Evolutionary conservation across 1,284 basidiomycete species (phyloP).

Genomic region (Megacollybia platyphylla): DNA sequence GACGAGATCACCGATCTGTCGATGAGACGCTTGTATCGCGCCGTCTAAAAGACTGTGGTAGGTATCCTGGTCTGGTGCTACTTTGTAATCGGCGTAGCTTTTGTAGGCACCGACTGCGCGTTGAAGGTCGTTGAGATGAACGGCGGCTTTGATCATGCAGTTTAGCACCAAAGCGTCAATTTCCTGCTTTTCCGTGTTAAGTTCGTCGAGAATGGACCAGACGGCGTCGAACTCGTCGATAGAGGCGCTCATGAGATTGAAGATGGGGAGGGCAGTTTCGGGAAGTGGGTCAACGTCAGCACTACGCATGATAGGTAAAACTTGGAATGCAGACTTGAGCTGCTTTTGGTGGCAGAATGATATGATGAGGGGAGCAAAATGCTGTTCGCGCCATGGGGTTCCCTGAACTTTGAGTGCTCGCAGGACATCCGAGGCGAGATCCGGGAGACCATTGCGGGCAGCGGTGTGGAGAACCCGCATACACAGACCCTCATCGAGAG

Average conservation of each 20-base stretch:
- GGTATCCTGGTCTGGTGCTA: conserved; percentile 48
- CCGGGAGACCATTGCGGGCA: conserved; percentile 54
- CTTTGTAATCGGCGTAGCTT: conserved; percentile 38
- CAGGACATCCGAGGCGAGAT: conserved; percentile 57
- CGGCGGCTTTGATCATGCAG: conserved; percentile 51
- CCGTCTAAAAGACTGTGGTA: conserved; percentile 62
- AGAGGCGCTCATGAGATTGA: conserved; percentile 31
- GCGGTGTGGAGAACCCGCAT: conserved; percentile 60
- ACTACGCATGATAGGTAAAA: conserved; percentile 42
- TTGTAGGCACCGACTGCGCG: conserved; percentile 71
- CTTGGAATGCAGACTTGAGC: conserved; percentile 44
- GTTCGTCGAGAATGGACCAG: conserved; percentile 52
- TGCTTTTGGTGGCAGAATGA: conserved; percentile 40
- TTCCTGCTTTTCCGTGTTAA: conserved; percentile 35
- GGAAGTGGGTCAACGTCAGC: conserved; percentile 28
- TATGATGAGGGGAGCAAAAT: conserved; percentile 59
- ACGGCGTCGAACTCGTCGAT: conserved; percentile 49
- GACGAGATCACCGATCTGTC: conserved; percentile 49
- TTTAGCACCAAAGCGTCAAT: conserved; percentile 55
- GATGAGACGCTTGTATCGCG: conserved; percentile 41
- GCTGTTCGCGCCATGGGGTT: conserved; percentile 49
- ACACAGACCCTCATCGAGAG: conserved; percentile 67
- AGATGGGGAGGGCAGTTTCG: conserved; percentile 39
- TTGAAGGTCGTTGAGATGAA: conserved; percentile 54
- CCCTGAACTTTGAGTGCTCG: conserved; percentile 34